phyloP scores from a whole-genome alignment of 2,329 filamentous ascomycete species.

The Periconia macrospinosa region DNA sequence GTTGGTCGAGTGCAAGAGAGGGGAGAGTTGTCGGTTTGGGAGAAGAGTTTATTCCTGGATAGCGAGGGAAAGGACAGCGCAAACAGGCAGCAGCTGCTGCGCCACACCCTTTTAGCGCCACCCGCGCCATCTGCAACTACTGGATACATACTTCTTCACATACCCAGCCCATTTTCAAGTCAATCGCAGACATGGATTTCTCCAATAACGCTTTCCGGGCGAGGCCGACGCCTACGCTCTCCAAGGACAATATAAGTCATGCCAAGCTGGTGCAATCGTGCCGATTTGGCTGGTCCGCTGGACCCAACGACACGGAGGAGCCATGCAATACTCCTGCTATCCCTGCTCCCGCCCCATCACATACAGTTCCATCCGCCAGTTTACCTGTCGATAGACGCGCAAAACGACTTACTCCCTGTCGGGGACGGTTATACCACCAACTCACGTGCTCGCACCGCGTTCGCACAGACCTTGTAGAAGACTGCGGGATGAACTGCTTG shows the following conservation, averaged over 20 bases:
- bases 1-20: too few species aligned
- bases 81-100: slow-evolving; percentile 23
- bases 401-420: slow-evolving; percentile 37
- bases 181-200: slow-evolving; percentile 29
- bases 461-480: slow-evolving; percentile 39
- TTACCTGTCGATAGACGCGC: slow-evolving; percentile 20
- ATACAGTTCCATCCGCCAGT: slow-evolving; percentile 8
- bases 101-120: slow-evolving; percentile 27
- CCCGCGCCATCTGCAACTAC: slow-evolving; percentile 1
- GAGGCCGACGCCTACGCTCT: slow-evolving; percentile 18
- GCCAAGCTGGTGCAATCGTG: slow-evolving; percentile 36
- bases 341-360: slow-evolving; percentile 3
- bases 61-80: too few species aligned
- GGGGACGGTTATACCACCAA: slow-evolving; percentile 40
- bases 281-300: slow-evolving; percentile 37
- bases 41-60: too few species aligned
- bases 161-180: too few species aligned
- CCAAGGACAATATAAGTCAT: slow-evolving; percentile 36
- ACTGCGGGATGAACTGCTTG: slow-evolving; percentile 38
- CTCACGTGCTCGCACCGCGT: slow-evolving; percentile 39
- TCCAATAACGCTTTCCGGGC: slow-evolving; percentile 29
- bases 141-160: background rate
- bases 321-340: slow-evolving; percentile 5
- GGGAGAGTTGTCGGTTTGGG: too few species aligned
- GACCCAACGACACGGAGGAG: slow-evolving; percentile 10